Conservation (phyloP, 2,329 filamentous ascomycete species). For the Colletotrichum filicis region DNA sequence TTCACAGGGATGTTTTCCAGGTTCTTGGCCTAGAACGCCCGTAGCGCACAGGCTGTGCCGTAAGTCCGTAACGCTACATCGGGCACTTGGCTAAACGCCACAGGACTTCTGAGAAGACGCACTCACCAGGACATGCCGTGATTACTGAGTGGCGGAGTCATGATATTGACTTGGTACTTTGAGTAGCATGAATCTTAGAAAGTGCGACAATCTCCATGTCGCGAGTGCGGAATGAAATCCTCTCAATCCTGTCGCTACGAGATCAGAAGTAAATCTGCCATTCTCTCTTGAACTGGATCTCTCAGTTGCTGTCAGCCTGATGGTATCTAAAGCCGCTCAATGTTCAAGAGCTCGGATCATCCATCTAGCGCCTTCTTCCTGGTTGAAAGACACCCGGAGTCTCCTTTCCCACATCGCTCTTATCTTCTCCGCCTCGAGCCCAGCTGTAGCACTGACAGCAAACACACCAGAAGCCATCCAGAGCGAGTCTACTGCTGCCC, state of each 20-base stretch:
- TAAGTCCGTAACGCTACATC: neutral
- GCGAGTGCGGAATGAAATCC: neutral
- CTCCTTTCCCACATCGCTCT: neutral
- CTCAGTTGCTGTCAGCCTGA: neutral
- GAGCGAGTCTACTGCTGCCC: neutral
- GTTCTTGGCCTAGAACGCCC: neutral
- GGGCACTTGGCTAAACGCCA: neutral
- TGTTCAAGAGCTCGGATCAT: neutral
- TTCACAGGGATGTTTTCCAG: neutral
- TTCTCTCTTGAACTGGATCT: neutral
- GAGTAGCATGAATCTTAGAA: neutral
- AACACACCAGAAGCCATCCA: slow-evolving; percentile 12
- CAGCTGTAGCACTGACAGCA: neutral
- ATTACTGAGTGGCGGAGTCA: neutral
- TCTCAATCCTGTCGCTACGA: neutral
- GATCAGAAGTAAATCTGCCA: neutral
- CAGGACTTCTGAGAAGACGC: neutral
- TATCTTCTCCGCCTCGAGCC: neutral
- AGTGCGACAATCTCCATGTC: neutral
- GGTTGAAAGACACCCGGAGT: neutral
- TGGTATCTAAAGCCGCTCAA: neutral
- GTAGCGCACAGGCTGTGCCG: neutral
- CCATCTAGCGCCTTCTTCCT: too few relatives aligned
- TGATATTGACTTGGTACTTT: neutral
- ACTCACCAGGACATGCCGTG: neutral